These are phyloP conservation scores for Prunus campanulata DNA, from an alignment of 306 rosid genomes.

Conservation along the genomic window DNA sequence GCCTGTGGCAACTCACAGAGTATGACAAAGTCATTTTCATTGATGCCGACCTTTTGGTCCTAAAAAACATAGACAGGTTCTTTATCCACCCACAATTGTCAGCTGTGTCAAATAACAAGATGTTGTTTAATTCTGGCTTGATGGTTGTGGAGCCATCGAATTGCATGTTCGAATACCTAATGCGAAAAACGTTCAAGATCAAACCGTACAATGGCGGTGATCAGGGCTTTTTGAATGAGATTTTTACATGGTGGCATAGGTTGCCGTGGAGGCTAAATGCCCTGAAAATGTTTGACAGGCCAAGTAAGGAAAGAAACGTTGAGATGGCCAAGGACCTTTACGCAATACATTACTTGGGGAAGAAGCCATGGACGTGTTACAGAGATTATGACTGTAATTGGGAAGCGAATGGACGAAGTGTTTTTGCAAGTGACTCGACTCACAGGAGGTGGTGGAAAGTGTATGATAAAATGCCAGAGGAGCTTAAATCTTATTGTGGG, in stretches of 20 bases:
- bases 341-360: constrained; percentile 65
- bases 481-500: constrained; percentile 53
- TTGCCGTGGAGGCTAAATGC: constrained; percentile 46
- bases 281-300: constrained; percentile 29
- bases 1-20: constrained; percentile 58
- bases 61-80: constrained; percentile 38
- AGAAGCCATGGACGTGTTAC: constrained; percentile 92
- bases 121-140: constrained; percentile 68
- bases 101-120: constrained; percentile 47
- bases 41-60: constrained; percentile 62
- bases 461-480: constrained; percentile 56
- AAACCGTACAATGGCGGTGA: constrained; percentile 75
- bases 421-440: constrained; percentile 60
- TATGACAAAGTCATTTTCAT: constrained; percentile 68
- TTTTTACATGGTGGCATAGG: constrained; percentile 90
- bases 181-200: constrained; percentile 33
- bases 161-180: constrained; percentile 60
- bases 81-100: constrained; percentile 56
- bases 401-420: constrained; percentile 41
- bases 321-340: constrained; percentile 25
- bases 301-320: background rate
- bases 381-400: constrained; percentile 91
- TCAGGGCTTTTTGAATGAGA: constrained; percentile 77
- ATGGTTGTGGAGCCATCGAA: constrained; percentile 76
- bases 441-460: constrained; percentile 71